A percentile compares a stretch with the other conserved stretches of the same genome.
phyloP scores from a whole-genome alignment of 83 land plant species.

The Picea engelmannii region DNA sequence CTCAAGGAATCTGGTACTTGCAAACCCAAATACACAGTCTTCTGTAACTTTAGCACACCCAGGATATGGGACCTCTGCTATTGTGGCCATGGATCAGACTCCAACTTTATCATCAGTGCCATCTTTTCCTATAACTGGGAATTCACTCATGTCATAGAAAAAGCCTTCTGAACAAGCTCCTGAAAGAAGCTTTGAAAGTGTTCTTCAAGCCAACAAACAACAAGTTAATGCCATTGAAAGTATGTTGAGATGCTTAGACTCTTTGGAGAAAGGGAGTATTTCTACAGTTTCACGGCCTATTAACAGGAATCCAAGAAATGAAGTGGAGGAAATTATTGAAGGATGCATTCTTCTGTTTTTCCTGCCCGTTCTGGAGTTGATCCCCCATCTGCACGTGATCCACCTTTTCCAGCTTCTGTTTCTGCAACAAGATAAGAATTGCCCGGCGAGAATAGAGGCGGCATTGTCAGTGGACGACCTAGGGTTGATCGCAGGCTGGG shows the following conservation, averaged over 20 bases:
- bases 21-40: slow-evolving; percentile 16
- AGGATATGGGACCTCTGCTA: slow-evolving; percentile 80
- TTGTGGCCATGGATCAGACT: slow-evolving; percentile 82
- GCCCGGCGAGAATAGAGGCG: too few relatives aligned
- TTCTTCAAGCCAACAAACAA: slow-evolving; percentile 24
- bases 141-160: slow-evolving; percentile 42
- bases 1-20: slow-evolving; percentile 34
- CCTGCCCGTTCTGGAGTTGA: slow-evolving; percentile 75
- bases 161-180: slow-evolving; percentile 55
- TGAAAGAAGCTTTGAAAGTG: slow-evolving; percentile 91
- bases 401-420: slow-evolving; percentile 71
- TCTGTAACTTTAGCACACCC: slow-evolving; percentile 39
- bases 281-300: slow-evolving; percentile 43
- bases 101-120: slow-evolving; percentile 50
- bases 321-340: slow-evolving; percentile 39
- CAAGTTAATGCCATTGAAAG: slow-evolving; percentile 76
- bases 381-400: slow-evolving; percentile 96
- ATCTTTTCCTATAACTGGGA: slow-evolving; percentile 37
- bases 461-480: too few relatives aligned
- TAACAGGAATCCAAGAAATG: slow-evolving; percentile 75
- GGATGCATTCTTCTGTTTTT: slow-evolving; percentile 43
- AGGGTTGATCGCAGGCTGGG: too few relatives aligned
- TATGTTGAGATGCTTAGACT: slow-evolving; percentile 79
- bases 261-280: slow-evolving; percentile 55
- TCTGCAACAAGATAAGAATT: slow-evolving; percentile 70